Evolutionary conservation across 129 eudicot genomes (phyloP), one percentile per base, ranked within the genome.

Genomic region (Silybum marianum): DNA sequence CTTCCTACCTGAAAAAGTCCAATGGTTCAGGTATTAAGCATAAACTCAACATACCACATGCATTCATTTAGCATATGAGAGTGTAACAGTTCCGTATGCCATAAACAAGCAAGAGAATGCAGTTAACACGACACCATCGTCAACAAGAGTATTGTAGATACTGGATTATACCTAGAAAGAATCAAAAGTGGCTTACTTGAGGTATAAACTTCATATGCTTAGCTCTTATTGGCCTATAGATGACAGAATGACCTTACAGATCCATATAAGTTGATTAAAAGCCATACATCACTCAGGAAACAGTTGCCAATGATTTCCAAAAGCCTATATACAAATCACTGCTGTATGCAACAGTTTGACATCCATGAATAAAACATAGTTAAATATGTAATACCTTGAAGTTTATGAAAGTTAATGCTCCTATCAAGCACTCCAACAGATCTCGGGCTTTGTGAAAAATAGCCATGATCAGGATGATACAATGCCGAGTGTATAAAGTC

Each of bases 401-500:
- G 92, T 48, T 88, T 88, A 87, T 88, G 86, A 87, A 95, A 95
- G 88, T 77, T 87, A 39, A 95, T 95, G 81, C 88, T 86, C 63
- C 81, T 76, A 48, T 92, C 99, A 79, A 95, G 93, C 80, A 95
- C 98, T 12, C 99, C 98, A 79, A 95, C 99, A 16, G 99, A 90
- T 16, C 84, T 82, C 34, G 97, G 92, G 34, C 87, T 87, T 81
- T 89, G 93, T 23, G 97, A 92, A 73, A 95, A 95, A 82, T 95
- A 95, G 5, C 99, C 99, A 81, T 88, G 94, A n/a, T 89, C 74
- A 1, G 98, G 93, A 79, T 95, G 83, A 66, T 92, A 95, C 68
- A 95, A 81, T n/a, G 98, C 98, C 0, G 89, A 91, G 71, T 89
- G 99, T 65, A 95, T 92, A 81, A 95, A 95, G 83, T 95, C 97